These are phyloP conservation scores for Hypoxylon intermedium DNA, from an alignment of 495 filamentous ascomycete genomes.

Conservation along the genomic window DNA sequence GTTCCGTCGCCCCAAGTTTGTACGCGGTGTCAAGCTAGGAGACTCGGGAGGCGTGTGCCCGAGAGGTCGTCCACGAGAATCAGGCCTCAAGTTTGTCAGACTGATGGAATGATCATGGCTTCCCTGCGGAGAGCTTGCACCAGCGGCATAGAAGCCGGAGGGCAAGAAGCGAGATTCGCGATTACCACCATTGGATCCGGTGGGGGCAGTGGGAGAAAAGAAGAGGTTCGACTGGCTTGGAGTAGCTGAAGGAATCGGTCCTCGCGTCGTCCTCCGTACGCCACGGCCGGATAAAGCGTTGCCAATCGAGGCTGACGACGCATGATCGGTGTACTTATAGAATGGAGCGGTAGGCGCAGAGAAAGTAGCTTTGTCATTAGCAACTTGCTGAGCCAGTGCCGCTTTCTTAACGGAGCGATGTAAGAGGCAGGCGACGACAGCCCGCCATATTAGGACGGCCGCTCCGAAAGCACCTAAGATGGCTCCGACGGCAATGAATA, in stretches of 20 bases:
- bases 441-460: conserved; percentile 84
- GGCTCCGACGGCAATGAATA: conserved; percentile 94
- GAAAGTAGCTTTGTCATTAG: conserved; percentile 68
- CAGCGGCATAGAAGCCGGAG: conserved; percentile 87
- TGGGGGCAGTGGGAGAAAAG: conserved; percentile 87
- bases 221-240: conserved; percentile 72
- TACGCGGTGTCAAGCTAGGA: conserved; percentile 55
- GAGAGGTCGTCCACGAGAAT: conserved; percentile 52
- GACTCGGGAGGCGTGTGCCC: conserved; percentile 63
- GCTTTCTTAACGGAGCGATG: conserved; percentile 88
- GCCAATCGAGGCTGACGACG: conserved; percentile 67
- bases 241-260: conserved; percentile 53
- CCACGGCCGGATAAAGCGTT: conserved; percentile 52
- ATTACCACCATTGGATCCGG: conserved; percentile 56
- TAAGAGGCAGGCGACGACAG: conserved; percentile 86
- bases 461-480: conserved; percentile 82
- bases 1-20: conserved; percentile 48
- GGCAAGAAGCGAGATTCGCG: conserved; percentile 78
- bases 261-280: conserved; percentile 48
- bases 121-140: conserved; percentile 56
- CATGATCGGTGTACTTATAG: conserved; percentile 64
- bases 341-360: conserved; percentile 58
- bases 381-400: conserved; percentile 69
- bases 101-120: conserved; percentile 59
- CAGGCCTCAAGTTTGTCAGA: conserved; percentile 62